Evolutionary conservation across 2,329 filamentous ascomycete genomes (phyloP), one percentile per base, ranked within the genome.

Genomic region (Aspergillus phoenicis): DNA sequence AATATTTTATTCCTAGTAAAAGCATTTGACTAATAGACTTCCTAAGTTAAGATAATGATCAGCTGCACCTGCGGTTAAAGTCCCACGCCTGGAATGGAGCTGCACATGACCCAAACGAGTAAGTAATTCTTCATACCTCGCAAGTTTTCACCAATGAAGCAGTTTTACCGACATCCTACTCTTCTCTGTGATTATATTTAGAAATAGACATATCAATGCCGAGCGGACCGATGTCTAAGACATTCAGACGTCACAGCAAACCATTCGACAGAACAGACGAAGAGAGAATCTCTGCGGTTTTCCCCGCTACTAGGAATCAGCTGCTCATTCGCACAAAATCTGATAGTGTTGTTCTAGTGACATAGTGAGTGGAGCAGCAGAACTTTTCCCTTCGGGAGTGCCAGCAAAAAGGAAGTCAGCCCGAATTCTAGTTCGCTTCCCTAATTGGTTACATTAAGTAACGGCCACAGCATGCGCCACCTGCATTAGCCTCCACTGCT

Each of bases 401-500:
- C 26, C 47, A 30, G 28, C 26, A 49, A 26, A 36, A 15, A 17
- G 47, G n/a, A 10, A 24, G n/a, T 26, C 48, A 52, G 30, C 57
- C 57, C 57, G 51, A 17, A 57, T 15, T 15, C 45, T 15, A 24
- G 8, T 36, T 17, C 54, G 47, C 15, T 49, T 48, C 7, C 11
- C 15, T 28, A 15, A 51, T 51, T 33, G 47, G 47, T 11, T 15
- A 30, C 15, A 30, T 43, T 20, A 5, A 5, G n/a, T 17, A 51
- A 51, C 47, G 47, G 47, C 26, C 47, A 33, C 7, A 17, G 4
- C 24, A 4, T 51, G 57, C 38, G 47, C 49, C 51, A 52, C 57
- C 8, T 45, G n/a, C 26, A 51, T 28, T 51, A 51, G 47, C 57
- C 39, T 41, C 57, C 48, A 53, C 41, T 52, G 17, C 49, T 58